A percentile compares a stretch with the other conserved stretches of the same genome.
These are phyloP conservation scores for Candida easanensis DNA, from an alignment of 805 yeast species.

Conservation along the genomic window DNA sequence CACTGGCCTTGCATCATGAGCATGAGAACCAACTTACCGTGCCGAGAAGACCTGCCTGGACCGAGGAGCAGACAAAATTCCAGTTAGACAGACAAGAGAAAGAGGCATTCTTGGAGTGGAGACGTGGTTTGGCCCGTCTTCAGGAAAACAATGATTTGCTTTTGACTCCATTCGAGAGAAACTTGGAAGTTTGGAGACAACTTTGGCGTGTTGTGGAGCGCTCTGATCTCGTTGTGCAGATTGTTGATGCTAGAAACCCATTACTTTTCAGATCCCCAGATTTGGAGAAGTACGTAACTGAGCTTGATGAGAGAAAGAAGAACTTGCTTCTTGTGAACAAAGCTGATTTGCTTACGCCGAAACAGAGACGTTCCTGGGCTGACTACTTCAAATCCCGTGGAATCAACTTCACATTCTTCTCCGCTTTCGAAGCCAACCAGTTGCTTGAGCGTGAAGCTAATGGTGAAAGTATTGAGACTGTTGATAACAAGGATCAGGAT, in stretches of 20 bases:
- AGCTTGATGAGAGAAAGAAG: slow-evolving; percentile 68
- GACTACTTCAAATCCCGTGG: slow-evolving; percentile 63
- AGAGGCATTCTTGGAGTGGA: slow-evolving; percentile 90
- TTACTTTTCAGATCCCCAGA: slow-evolving; percentile 85
- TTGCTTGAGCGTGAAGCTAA: slow-evolving; percentile 60
- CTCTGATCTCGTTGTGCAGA: slow-evolving; percentile 90
- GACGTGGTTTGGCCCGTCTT: slow-evolving; percentile 80
- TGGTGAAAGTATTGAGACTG: slow-evolving; percentile 29
- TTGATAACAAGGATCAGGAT: slow-evolving; percentile 31
- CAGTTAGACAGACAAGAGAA: slow-evolving; percentile 86
- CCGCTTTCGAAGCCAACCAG: slow-evolving; percentile 84
- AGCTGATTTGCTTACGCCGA: slow-evolving; percentile 78
- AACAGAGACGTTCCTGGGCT: slow-evolving; percentile 87
- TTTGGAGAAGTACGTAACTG: slow-evolving; percentile 78
- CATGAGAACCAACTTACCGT: slow-evolving; percentile 74
- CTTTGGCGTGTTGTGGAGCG: slow-evolving; percentile 97
- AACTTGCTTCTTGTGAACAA: slow-evolving; percentile 87
- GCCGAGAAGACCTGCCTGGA: slow-evolving; percentile 94
- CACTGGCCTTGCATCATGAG: slow-evolving; percentile 60
- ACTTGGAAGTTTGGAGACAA: slow-evolving; percentile 97
- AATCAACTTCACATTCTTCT: slow-evolving; percentile 88
- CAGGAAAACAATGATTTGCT: slow-evolving; percentile 83
- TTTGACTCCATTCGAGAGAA: slow-evolving; percentile 95
- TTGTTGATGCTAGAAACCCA: slow-evolving; percentile 97
- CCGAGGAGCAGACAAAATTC: slow-evolving; percentile 59